These are phyloP conservation scores for Diaporthe sp. DNA, from an alignment of 2,329 filamentous ascomycete species.

Conservation along the genomic window DNA sequence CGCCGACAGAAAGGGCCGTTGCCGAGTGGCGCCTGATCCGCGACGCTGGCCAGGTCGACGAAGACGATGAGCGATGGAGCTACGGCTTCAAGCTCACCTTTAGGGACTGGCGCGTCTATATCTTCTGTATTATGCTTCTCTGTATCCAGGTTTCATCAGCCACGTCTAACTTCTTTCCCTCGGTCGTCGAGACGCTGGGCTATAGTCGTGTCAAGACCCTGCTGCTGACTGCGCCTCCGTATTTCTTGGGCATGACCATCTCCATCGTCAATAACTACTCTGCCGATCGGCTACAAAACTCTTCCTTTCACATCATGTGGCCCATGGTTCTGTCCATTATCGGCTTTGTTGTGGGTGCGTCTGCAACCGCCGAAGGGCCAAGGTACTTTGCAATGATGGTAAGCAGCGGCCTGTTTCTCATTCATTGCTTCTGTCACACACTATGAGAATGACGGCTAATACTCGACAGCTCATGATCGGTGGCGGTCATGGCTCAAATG, in stretches of 20 bases:
- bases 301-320: slow-evolving; percentile 37
- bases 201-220: neutral
- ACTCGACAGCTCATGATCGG: neutral
- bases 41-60: slow-evolving; percentile 20
- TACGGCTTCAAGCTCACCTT: slow-evolving; percentile 41
- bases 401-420: neutral
- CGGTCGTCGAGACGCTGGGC: slow-evolving; percentile 33
- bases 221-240: slow-evolving; percentile 21
- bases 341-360: slow-evolving; percentile 36
- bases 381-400: neutral
- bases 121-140: slow-evolving; percentile 40
- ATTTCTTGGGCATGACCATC: neutral
- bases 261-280: slow-evolving; percentile 30
- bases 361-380: slow-evolving; percentile 1
- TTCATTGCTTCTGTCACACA: neutral
- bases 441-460: neutral
- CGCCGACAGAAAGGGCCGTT: slow-evolving; percentile 17
- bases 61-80: slow-evolving; percentile 42
- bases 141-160: slow-evolving; percentile 41
- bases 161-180: slow-evolving; percentile 43
- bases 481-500: neutral
- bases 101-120: slow-evolving; percentile 41
- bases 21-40: slow-evolving; percentile 34
- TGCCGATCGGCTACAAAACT: slow-evolving; percentile 32
- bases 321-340: slow-evolving; percentile 35